Base-by-base conservation (phyloP, 108 stramenopile genomes). In the Skeletonema marinoi region DNA sequence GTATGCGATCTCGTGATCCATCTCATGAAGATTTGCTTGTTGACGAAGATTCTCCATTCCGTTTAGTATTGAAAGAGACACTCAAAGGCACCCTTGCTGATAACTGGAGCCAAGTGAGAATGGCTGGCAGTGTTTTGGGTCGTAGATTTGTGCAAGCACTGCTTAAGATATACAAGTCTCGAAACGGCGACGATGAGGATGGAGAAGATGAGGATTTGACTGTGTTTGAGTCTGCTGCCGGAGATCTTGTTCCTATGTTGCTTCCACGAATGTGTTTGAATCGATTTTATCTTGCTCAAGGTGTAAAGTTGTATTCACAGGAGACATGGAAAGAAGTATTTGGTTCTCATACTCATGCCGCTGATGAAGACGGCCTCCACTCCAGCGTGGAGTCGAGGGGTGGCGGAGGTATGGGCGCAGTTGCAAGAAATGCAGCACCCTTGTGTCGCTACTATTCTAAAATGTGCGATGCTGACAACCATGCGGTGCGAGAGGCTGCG, bases 51-150 rank as follows among this genome's bases (percentile, higher is more conserved):
- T 64, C 78, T 12, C 68, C 80, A 8, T 86, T 88, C 56, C 78
- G 82, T 54, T 59, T 16, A 11, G 78, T 81, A 30, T 68, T 75
- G 35, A 83, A 74, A 30, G 81, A 82, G 59, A 41, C 67, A 32
- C 59, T 82, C 64, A 36, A 64, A 31, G 83, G 71, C 13, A 93
- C 89, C 2, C 73, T 98, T 75, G 90, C 88, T 13, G 98, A 98
- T 79, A 98, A 98, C 78, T 98, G 98, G 98, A 92, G 92, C 59
- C 98, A 98, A 75, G 98, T 98, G 11, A 90, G 98, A 32, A 97
- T 96, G 95, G 97, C 95, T 25, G 97, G 94, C 19, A 90, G 89
- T 35, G 97, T 98, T 48, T 75, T 97, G 29, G 92, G 89, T 72
- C 91, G 98, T 1, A 87, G 87, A 32, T 90, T 96, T 67, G 88